Evolutionary conservation across 805 yeast genomes (phyloP).

Genomic region (Yamadazyma scolyti): DNA sequence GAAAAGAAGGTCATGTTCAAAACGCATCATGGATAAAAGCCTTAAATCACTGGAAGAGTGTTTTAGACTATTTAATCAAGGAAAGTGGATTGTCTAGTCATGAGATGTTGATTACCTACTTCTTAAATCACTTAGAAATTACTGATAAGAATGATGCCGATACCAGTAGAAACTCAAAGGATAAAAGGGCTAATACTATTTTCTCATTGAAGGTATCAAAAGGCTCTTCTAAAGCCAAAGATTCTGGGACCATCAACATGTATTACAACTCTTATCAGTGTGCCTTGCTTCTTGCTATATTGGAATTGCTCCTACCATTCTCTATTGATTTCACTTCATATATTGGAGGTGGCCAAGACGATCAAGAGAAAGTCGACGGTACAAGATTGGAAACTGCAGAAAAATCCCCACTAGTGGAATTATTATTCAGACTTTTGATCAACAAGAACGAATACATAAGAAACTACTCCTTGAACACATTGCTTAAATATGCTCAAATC

Average conservation of each 20-base stretch:
- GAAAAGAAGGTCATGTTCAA: conserved; percentile 21
- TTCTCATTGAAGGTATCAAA: conserved; percentile 5
- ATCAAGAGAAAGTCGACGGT: conserved; percentile 12
- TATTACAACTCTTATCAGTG: conserved; percentile 34
- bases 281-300: conserved; percentile 23
- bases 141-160: conserved; percentile 1
- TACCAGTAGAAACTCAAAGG: conserved; percentile 2
- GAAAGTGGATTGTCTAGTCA: conserved; percentile 37
- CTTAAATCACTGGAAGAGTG: conserved; percentile 24
- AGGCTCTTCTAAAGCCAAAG: conserved; percentile 18
- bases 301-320: conserved; percentile 30
- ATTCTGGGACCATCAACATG: conserved; percentile 16
- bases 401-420: conserved; percentile 24
- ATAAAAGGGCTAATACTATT: conserved; percentile 4
- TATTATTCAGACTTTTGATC: conserved; percentile 27
- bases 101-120: conserved; percentile 30
- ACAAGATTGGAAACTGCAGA: conserved; percentile 16
- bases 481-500: conserved; percentile 24
- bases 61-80: conserved; percentile 26
- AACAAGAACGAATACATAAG: conserved; percentile 32
- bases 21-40: conserved; percentile 30
- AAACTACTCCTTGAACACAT: conserved; percentile 29
- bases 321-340: conserved; percentile 30
- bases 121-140: conserved; percentile 24
- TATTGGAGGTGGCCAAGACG: conserved; percentile 6